A percentile compares a stretch with the other conserved stretches of the same genome.
Conservation (phyloP, 805 yeast species). For the Cephaloascus fragrans region DNA sequence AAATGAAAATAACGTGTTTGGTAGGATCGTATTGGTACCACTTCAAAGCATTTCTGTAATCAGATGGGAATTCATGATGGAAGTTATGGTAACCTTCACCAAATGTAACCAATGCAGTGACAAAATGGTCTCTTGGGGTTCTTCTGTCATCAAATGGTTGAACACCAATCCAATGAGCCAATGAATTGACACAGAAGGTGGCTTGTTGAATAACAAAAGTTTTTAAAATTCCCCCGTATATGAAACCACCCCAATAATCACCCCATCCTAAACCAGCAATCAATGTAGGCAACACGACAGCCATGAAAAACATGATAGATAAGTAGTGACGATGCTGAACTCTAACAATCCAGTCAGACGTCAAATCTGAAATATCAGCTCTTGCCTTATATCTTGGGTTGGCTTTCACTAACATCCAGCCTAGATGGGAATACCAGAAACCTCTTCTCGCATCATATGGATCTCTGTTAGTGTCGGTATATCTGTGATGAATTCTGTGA, state of each 20-base stretch:
- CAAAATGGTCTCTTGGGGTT: slow-evolving; percentile 76
- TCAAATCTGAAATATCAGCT: slow-evolving; percentile 72
- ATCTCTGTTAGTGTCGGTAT: slow-evolving; percentile 73
- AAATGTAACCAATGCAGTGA: slow-evolving; percentile 75
- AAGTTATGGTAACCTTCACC: slow-evolving; percentile 89
- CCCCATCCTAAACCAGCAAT: slow-evolving; percentile 48
- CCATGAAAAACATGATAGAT: slow-evolving; percentile 46
- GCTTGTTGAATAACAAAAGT: slow-evolving; percentile 72
- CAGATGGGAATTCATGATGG: slow-evolving; percentile 87
- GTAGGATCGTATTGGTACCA: slow-evolving; percentile 90
- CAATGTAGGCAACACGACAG: slow-evolving; percentile 56
- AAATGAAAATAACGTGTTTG: slow-evolving; percentile 46
- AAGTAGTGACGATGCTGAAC: slow-evolving; percentile 77
- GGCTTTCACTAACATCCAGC: slow-evolving; percentile 77
- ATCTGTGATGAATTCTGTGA: slow-evolving; percentile 81
- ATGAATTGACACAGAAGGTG: slow-evolving; percentile 76
- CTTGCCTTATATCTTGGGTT: slow-evolving; percentile 76
- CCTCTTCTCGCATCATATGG: slow-evolving; percentile 83
- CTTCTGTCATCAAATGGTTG: slow-evolving; percentile 84
- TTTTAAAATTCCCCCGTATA: slow-evolving; percentile 68
- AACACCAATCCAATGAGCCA: slow-evolving; percentile 80
- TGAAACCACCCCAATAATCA: slow-evolving; percentile 30
- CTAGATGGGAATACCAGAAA: slow-evolving; percentile 76
- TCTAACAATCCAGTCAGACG: slow-evolving; percentile 69
- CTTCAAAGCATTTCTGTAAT: slow-evolving; percentile 77